phyloP scores from a whole-genome alignment of 768 basidiomycete genomes.

The Pulveroboletus frians region DNA sequence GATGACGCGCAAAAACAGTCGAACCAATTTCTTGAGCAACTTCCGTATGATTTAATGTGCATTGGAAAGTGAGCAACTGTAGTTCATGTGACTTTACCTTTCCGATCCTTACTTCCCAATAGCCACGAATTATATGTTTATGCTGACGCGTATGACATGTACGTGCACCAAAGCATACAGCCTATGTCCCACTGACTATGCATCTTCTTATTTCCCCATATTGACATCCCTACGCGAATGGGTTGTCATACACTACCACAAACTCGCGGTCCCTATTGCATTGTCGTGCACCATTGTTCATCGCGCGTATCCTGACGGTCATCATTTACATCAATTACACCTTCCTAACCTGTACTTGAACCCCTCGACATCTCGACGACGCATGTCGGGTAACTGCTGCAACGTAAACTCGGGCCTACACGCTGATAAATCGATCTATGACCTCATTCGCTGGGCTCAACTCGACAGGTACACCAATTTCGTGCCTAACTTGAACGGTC shows the following conservation, averaged over 20 bases:
- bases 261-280: neutral
- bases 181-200: constrained; percentile 2
- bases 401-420: neutral
- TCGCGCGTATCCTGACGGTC: constrained; percentile 7
- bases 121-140: constrained; percentile 84
- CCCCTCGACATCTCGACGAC: neutral
- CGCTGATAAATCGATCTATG: neutral
- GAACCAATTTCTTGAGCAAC: constrained; percentile 65
- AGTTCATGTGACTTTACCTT: too few species aligned
- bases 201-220: neutral
- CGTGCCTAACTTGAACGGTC: constrained; percentile 57
- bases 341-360: neutral
- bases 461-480: constrained; percentile 55
- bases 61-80: constrained; percentile 69
- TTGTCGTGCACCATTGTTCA: neutral
- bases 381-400: neutral
- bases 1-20: constrained; percentile 37
- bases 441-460: neutral
- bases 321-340: neutral
- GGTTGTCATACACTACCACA: neutral
- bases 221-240: neutral
- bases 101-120: neutral
- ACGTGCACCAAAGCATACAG: constrained; percentile 5
- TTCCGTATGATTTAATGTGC: constrained; percentile 78
- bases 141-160: constrained; percentile 64